Conservation (phyloP, 768 basidiomycete species). For the Suillus americanus region DNA sequence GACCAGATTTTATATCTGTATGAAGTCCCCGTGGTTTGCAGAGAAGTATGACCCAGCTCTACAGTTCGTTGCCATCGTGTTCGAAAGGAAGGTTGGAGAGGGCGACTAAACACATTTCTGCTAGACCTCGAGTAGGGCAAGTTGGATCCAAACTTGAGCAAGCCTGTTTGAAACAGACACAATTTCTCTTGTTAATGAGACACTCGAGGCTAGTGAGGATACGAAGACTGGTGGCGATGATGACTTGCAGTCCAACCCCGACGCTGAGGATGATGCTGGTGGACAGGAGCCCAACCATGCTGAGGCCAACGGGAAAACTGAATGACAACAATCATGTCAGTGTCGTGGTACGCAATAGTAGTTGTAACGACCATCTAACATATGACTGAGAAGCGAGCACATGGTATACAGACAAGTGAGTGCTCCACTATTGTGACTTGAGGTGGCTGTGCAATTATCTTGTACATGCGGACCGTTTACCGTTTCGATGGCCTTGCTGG, state of each 20-base stretch:
- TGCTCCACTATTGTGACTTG: no score
- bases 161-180: conserved; percentile 50
- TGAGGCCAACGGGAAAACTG: conserved; percentile 58
- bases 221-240: conserved; percentile 60
- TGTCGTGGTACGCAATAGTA: no score
- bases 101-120: conserved; percentile 68
- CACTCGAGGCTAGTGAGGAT: conserved; percentile 47
- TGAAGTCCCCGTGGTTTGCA: conserved; percentile 90
- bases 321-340: conserved; percentile 38
- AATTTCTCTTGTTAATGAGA: conserved; percentile 54
- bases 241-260: conserved; percentile 73
- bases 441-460: no score
- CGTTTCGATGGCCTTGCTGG: neutral
- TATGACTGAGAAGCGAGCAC: no score
- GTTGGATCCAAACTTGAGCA: conserved; percentile 76
- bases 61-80: conserved; percentile 72
- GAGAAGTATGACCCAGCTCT: conserved; percentile 89
- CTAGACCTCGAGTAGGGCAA: conserved; percentile 82
- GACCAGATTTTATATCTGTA: conserved; percentile 94
- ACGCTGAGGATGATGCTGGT: conserved; percentile 67
- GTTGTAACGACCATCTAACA: no score
- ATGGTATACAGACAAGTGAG: no score
- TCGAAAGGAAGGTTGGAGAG: conserved; percentile 83
- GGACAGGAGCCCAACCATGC: conserved; percentile 56
- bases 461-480: no score